Conservation (phyloP, 179 eudicot genomes). For the Beta lomatogona region DNA sequence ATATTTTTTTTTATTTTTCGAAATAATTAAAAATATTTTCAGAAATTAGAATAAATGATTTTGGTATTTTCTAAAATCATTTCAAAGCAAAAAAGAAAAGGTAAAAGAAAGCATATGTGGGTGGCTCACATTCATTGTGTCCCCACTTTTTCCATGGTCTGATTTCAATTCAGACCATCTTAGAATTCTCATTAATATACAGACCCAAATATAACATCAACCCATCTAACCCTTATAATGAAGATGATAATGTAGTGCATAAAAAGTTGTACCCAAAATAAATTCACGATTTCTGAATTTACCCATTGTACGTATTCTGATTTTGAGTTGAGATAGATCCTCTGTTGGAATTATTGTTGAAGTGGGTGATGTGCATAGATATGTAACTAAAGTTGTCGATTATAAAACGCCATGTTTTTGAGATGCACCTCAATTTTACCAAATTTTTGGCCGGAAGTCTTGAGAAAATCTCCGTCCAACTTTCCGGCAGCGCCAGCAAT, state of each 20-base stretch:
- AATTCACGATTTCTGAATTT: background rate
- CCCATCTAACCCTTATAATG: constrained; percentile 11
- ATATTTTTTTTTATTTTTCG: too few relatives aligned
- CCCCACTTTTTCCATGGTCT: too few relatives aligned
- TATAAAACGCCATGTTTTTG: constrained; percentile 15
- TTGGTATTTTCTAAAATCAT: too few relatives aligned
- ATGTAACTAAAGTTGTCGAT: constrained; percentile 17
- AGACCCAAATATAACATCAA: background rate
- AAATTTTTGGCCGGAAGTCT: constrained; percentile 13
- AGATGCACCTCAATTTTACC: constrained; percentile 6
- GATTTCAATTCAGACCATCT: too few relatives aligned
- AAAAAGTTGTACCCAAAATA: background rate
- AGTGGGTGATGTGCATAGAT: background rate
- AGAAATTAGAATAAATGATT: too few relatives aligned
- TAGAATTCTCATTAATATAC: background rate
- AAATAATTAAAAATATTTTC: too few relatives aligned
- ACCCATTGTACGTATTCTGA: constrained; percentile 11
- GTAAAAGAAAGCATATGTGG: too few relatives aligned
- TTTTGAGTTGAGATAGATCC: background rate
- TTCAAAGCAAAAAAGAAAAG: too few relatives aligned
- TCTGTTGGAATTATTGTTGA: background rate
- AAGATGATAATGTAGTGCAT: background rate
- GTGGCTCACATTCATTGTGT: too few relatives aligned
- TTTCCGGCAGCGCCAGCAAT: background rate
- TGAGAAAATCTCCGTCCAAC: constrained; percentile 10